Evolutionary conservation across 2,329 filamentous ascomycete species (phyloP), one percentile per base, ranked within the genome.

Genomic region (Penicillium sp.): DNA sequence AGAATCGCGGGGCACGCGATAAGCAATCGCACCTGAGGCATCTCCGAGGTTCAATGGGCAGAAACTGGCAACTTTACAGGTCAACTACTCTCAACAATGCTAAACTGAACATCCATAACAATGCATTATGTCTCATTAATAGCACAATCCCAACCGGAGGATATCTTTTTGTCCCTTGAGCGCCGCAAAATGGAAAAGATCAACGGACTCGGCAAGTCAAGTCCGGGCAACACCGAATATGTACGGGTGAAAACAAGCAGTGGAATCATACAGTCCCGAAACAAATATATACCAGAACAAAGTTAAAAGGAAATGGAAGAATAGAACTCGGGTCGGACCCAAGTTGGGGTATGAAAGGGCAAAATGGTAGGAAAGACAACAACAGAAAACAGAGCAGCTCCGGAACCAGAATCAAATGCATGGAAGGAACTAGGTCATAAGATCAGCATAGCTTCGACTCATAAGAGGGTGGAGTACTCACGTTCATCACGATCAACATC

Each of bases 401-500:
- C 33, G 22, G 32, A 41, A 32, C 35, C 15, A 32, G 25, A 44
- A 56, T 66, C 59, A 69, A 48, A 70, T 70, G 53, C 66, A 69
- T 36, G 67, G 67, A 32, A 70, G 54, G 51, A 70, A 70, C 66
- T 69, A 31, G 16, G 14, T 20, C 12, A 11, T 20, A 37, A 30
- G 39, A 30, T 27, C 16, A 32, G 25, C 22, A 23, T 23, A n/a
- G 22, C 22, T 6, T 6, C 22, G 13, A 6, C 8, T 25, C 7
- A 9, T n/a, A 23, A 18, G 6, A n/a, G 25, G 7, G 2, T 13
- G 26, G 10, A 18, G 26, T 6, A 82, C 89, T 82, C 65, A 95
- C 92, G 70, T 95, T 95, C 72, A 96, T 90, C 58, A 95, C 85
- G 64, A 96, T 93, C 69, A 96, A 74, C 87, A 95, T 95, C 14